Evolutionary conservation across 2,329 filamentous ascomycete genomes (phyloP).

Genomic region (Claviceps citrina): DNA sequence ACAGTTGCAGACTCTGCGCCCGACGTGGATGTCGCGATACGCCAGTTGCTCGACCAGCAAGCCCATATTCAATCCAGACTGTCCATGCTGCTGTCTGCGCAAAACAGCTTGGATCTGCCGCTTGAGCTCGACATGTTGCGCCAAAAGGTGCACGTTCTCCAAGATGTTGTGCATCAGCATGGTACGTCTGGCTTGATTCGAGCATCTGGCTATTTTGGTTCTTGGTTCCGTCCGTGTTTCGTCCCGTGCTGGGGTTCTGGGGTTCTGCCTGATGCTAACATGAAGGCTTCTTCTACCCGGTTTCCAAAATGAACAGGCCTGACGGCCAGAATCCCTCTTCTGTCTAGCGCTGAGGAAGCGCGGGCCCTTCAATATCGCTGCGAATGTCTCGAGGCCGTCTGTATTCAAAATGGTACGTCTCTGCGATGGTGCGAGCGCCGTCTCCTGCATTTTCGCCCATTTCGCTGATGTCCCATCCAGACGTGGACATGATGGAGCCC

Average conservation of each 20-base stretch:
- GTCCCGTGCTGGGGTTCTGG: too few species aligned
- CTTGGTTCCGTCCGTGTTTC: too few species aligned
- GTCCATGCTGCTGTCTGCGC: conserved; percentile 30
- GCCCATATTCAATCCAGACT: conserved; percentile 37
- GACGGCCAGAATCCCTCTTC: conserved; percentile 22
- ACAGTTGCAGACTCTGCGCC: conserved; percentile 5
- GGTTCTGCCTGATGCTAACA: conserved; percentile 3
- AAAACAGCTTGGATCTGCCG: conserved; percentile 31
- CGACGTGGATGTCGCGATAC: conserved; percentile 17
- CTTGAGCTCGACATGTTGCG: conserved; percentile 40
- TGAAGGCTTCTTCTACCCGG: background rate
- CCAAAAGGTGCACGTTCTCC: conserved; percentile 36
- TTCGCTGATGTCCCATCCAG: conserved; percentile 7
- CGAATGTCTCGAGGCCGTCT: conserved; percentile 40
- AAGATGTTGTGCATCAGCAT: conserved; percentile 31
- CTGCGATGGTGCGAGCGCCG: background rate
- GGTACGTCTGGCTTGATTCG: conserved; percentile 22
- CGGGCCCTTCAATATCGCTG: conserved; percentile 41
- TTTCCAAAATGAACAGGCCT: conserved; percentile 11
- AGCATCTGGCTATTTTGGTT: background rate
- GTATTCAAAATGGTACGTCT: conserved; percentile 23
- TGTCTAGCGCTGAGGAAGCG: conserved; percentile 42
- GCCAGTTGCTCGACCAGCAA: conserved; percentile 34
- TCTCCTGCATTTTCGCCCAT: background rate
- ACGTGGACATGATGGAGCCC: conserved; percentile 17